Percentiles rank a stretch among this genome's conserved stretches.
phyloP scores from a whole-genome alignment of 2,329 filamentous ascomycete genomes.

The Neocucurbitaria cava region DNA sequence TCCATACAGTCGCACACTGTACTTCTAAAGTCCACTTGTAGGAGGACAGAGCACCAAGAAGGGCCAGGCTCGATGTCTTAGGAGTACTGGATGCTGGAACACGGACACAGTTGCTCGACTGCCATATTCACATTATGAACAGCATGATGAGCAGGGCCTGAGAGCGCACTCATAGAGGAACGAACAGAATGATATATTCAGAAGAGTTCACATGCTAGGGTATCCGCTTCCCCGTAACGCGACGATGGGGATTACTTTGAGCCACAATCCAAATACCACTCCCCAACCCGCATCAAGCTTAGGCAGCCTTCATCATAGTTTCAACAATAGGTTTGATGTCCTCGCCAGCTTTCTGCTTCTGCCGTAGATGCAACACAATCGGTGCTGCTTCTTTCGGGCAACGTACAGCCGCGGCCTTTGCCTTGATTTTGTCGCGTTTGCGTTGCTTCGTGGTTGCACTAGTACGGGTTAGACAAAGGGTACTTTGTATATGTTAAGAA shows the following conservation, averaged over 20 bases:
- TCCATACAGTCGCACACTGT: too few relatives aligned
- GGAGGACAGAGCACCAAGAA: too few relatives aligned
- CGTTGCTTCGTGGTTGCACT: neutral
- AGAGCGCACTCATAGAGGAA: neutral
- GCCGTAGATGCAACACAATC: conserved; percentile 22
- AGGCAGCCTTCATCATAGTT: conserved; percentile 9
- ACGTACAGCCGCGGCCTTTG: conserved; percentile 4
- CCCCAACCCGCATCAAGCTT: conserved; percentile 9
- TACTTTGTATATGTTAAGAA: too few relatives aligned
- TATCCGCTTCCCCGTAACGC: neutral
- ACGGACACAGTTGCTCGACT: too few relatives aligned
- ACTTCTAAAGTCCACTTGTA: too few relatives aligned
- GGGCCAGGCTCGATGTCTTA: too few relatives aligned
- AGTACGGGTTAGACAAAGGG: neutral
- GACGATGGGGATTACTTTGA: neutral
- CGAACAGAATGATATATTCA: neutral
- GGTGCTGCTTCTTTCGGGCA: conserved; percentile 16
- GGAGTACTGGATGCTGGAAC: too few relatives aligned
- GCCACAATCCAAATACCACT: conserved; percentile 5
- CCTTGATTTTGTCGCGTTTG: conserved; percentile 15
- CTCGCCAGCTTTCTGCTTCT: conserved; percentile 31
- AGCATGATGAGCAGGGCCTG: too few relatives aligned
- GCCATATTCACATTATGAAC: too few relatives aligned
- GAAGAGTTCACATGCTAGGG: neutral
- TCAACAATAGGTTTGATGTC: conserved; percentile 29